phyloP scores from a whole-genome alignment of 2,329 filamentous ascomycete species.

The Aspergillus costaricaensis region DNA sequence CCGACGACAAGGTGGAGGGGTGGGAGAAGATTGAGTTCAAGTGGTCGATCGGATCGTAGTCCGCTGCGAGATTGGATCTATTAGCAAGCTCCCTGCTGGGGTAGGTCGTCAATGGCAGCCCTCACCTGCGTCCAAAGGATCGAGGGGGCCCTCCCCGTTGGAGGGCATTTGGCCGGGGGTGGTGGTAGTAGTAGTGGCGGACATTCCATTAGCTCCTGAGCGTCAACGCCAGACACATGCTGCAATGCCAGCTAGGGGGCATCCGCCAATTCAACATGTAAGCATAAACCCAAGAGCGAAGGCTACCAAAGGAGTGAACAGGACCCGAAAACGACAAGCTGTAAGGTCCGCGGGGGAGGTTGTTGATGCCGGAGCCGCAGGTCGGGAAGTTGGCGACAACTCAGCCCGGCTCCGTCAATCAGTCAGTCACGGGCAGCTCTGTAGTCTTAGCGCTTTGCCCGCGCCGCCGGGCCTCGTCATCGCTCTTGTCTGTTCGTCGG shows the following conservation, averaged over 20 bases:
- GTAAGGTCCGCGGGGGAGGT: background rate
- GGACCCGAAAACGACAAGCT: conserved; percentile 1
- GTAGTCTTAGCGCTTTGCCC: background rate
- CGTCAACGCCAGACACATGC: conserved; percentile 27
- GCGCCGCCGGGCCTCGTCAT: background rate
- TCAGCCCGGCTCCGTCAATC: background rate
- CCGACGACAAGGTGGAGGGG: conserved; percentile 77
- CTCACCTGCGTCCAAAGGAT: conserved; percentile 50
- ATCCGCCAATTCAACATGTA: conserved; percentile 10
- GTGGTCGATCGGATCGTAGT: conserved; percentile 92
- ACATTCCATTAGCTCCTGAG: conserved; percentile 38
- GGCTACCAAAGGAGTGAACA: conserved; percentile 2
- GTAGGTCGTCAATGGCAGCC: conserved; percentile 3
- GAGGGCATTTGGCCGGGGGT: conserved; percentile 40
- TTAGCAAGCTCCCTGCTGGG: conserved; percentile 7
- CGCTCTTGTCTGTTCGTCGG: background rate
- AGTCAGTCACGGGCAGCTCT: conserved; percentile 1
- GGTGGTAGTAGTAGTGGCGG: conserved; percentile 31
- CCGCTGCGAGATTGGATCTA: conserved; percentile 51
- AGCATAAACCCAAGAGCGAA: background rate
- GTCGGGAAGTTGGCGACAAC: conserved; percentile 3
- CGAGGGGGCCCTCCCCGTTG: conserved; percentile 39
- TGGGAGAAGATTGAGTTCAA: conserved; percentile 93
- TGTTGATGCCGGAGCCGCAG: conserved; percentile 4
- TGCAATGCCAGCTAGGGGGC: conserved; percentile 14